Percentiles rank a stretch among this genome's conserved stretches.
Conservation (phyloP, 1,139 yeast genomes). For the Pichia sp. region DNA sequence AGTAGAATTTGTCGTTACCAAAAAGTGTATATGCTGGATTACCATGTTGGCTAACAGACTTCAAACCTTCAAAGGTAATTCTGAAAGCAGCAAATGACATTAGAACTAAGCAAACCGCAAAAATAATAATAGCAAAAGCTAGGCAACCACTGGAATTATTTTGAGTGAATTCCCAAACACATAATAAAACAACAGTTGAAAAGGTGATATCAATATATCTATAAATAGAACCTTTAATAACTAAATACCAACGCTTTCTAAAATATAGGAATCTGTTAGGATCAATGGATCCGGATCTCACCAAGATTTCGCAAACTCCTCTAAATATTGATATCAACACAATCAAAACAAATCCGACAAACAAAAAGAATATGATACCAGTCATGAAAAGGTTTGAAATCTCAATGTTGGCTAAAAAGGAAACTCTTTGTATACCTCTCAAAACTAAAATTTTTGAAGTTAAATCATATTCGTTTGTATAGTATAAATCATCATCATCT, state of each 20-base stretch:
- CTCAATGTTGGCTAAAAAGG: constrained; percentile 78
- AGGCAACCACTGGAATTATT: constrained; percentile 80
- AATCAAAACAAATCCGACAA: constrained; percentile 67
- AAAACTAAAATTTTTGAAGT: constrained; percentile 65
- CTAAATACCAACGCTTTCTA: constrained; percentile 70
- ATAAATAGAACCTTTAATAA: constrained; percentile 83
- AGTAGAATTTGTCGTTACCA: constrained; percentile 75
- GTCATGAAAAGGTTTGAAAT: constrained; percentile 81
- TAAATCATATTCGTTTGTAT: constrained; percentile 62
- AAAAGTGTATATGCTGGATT: constrained; percentile 89
- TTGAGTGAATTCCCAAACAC: constrained; percentile 83
- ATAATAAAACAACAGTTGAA: constrained; percentile 76
- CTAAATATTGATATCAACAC: constrained; percentile 61
- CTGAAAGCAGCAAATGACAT: constrained; percentile 67
- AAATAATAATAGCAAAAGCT: constrained; percentile 54
- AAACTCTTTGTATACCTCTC: constrained; percentile 89
- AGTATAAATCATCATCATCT: constrained; percentile 47
- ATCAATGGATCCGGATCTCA: constrained; percentile 52
- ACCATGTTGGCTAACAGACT: constrained; percentile 63
- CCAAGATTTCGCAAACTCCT: constrained; percentile 63
- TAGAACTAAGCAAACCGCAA: constrained; percentile 52
- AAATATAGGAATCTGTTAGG: constrained; percentile 66
- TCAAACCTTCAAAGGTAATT: constrained; percentile 63
- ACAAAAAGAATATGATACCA: constrained; percentile 72
- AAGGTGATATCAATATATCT: constrained; percentile 74